Conservation (phyloP, 805 yeast genomes). For the Wickerhamia fluorescens region DNA sequence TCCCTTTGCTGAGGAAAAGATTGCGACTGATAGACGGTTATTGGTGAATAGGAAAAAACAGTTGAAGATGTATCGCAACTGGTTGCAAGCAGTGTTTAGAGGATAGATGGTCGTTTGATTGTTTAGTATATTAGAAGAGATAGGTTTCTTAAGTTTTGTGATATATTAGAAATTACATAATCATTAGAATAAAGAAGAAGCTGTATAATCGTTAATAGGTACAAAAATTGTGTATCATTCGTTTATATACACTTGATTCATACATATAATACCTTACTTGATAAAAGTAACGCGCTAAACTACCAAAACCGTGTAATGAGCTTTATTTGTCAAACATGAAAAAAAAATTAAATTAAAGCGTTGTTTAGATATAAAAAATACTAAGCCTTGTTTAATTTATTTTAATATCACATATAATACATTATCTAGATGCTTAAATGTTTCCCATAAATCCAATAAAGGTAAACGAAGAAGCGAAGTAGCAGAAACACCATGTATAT, state of each 20-base stretch:
- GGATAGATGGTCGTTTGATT: slow-evolving; percentile 8
- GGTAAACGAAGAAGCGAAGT: slow-evolving; percentile 9
- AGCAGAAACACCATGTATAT: slow-evolving; percentile 27
- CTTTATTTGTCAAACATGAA: no score
- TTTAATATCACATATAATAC: slow-evolving; percentile 19
- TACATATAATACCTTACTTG: no score
- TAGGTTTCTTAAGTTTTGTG: background rate
- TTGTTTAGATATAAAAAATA: no score
- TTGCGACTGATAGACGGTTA: slow-evolving; percentile 86
- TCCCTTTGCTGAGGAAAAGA: slow-evolving; percentile 59
- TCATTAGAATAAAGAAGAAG: background rate
- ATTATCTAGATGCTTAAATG: slow-evolving; percentile 29
- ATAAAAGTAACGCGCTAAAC: no score
- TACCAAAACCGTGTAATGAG: no score
- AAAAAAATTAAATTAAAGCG: no score
- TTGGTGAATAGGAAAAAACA: slow-evolving; percentile 88
- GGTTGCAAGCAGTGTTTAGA: slow-evolving; percentile 90
- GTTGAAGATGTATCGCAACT: slow-evolving; percentile 91
- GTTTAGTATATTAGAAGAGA: slow-evolving; percentile 1
- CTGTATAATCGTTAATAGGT: no score
- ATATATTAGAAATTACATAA: background rate
- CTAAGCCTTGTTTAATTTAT: no score
- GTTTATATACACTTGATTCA: no score
- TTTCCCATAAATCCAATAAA: slow-evolving; percentile 24
- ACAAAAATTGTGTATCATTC: no score